A percentile compares a stretch with the other conserved stretches of the same genome.
Evolutionary conservation across 208 protist species (phyloP).

Genomic region (Crithidia bombi): DNA sequence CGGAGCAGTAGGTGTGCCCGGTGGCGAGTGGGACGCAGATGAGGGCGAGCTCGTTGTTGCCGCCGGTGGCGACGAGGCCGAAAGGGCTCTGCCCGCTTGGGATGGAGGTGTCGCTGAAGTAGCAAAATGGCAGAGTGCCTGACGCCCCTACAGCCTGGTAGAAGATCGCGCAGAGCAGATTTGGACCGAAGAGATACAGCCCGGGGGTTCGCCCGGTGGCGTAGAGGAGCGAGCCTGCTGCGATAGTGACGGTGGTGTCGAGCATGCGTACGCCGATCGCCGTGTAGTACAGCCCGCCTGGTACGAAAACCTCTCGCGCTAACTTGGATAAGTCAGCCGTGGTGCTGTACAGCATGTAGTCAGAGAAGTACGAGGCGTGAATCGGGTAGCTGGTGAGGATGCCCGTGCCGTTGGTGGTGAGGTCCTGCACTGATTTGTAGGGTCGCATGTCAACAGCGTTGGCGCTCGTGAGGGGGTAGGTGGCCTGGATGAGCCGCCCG

Average conservation of each 20-base stretch:
- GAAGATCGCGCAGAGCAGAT: constrained; percentile 26
- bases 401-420: constrained; percentile 21
- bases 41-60: constrained; percentile 42
- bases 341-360: constrained; percentile 72
- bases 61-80: constrained; percentile 33
- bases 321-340: constrained; percentile 43
- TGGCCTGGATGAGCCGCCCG: constrained; percentile 13
- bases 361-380: constrained; percentile 56
- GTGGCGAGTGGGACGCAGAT: constrained; percentile 30
- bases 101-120: constrained; percentile 14
- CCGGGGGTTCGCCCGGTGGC: constrained; percentile 30
- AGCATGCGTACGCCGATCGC: constrained; percentile 28
- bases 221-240: constrained; percentile 7
- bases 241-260: neutral
- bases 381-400: constrained; percentile 25
- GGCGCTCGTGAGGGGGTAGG: constrained; percentile 28
- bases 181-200: constrained; percentile 33
- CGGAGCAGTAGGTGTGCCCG: constrained; percentile 18
- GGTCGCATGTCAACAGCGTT: constrained; percentile 6
- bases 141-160: neutral
- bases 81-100: constrained; percentile 17
- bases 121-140: constrained; percentile 14
- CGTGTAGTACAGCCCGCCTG: constrained; percentile 31
- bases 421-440: constrained; percentile 35
- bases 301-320: constrained; percentile 33